Conservation (phyloP, 768 basidiomycete species). For the Leccinum sublutescens region DNA sequence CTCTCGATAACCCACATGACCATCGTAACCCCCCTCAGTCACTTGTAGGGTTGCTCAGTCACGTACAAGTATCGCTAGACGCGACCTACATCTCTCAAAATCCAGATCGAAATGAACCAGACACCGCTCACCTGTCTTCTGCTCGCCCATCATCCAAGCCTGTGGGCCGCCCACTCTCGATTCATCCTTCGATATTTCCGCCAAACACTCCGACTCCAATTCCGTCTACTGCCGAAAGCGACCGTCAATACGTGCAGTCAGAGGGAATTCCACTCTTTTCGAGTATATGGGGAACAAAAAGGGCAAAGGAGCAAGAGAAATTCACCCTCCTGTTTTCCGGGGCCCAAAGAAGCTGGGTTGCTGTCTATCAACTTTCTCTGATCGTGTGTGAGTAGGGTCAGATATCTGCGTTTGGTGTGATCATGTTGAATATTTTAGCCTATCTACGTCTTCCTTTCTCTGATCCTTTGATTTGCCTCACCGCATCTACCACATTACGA, state of each 20-base stretch:
- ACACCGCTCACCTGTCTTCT: constrained; percentile 42
- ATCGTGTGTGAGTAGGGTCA: constrained; percentile 65
- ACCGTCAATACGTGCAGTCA: constrained; percentile 72
- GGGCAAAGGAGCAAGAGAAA: constrained; percentile 45
- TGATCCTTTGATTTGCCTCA: constrained; percentile 82
- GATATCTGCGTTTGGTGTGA: not conserved
- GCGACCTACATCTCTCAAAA: constrained; percentile 72
- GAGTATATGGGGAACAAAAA: constrained; percentile 70
- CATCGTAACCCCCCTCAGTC: constrained; percentile 29
- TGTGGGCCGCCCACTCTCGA: constrained; percentile 34
- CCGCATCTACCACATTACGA: constrained; percentile 82
- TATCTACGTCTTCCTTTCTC: constrained; percentile 66
- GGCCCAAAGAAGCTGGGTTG: constrained; percentile 65
- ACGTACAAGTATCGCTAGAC: constrained; percentile 76
- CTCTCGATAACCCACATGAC: constrained; percentile 32
- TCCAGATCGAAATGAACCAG: constrained; percentile 35
- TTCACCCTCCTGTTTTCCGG: constrained; percentile 70
- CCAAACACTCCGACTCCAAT: constrained; percentile 84
- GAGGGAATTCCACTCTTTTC: constrained; percentile 75
- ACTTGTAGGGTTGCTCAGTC: constrained; percentile 61
- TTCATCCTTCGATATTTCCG: constrained; percentile 70
- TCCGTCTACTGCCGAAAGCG: constrained; percentile 67
- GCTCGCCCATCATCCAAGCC: constrained; percentile 52
- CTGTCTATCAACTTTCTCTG: constrained; percentile 73
- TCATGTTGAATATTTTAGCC: constrained; percentile 42